Base-by-base conservation (phyloP, 164 flowering plant species). In the Tetracentron sinense region DNA sequence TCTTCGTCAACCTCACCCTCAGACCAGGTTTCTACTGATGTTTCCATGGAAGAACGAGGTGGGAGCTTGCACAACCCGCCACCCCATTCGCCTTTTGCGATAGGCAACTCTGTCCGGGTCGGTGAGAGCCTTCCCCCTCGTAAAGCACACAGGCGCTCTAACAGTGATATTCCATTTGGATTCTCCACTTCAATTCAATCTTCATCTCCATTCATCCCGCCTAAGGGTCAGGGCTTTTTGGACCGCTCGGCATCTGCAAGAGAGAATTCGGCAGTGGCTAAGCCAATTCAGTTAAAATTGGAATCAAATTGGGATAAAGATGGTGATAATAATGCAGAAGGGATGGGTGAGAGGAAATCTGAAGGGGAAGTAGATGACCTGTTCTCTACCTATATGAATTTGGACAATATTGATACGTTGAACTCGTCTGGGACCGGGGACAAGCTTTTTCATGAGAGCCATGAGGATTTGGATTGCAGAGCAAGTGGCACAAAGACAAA, bases 401-500 rank as follows among this genome's bases (percentile, higher is more conserved):
- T 92, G 72, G 97, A 90, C 52, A 78, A 75, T 55, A 75, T 89
- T 52, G 97, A 92, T 61, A 72, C 79, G 0, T 61, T 92, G 71
- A 90, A 83, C 75, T 83, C 89, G 7, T 79, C 86, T 12, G 94
- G 79, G 25, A 77, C 76, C 26, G 83, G 79, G 60, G 92, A 83
- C 53, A 87, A 82, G 79, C 74, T 54, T 62, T 70, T 72, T 33
- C 66, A 42, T 10, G 84, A 82, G 56, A 80, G 56, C 29, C 75
- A 62, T 5, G 88, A 82, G 50, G 92, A 87, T 74, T 73, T 85
- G 78, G 94, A 88, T 54, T 88, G 96, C 61, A 72, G 86, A 69
- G 89, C 88, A 0, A 92, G 98, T 59, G 91, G 88, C n/a, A 71
- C 95, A 17, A 89, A 88, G 83, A 88, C 87, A n/a, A 88, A 82